These are phyloP conservation scores for Wallacemonas rigidus DNA, from an alignment of 208 protist genomes.

Conservation along the genomic window DNA sequence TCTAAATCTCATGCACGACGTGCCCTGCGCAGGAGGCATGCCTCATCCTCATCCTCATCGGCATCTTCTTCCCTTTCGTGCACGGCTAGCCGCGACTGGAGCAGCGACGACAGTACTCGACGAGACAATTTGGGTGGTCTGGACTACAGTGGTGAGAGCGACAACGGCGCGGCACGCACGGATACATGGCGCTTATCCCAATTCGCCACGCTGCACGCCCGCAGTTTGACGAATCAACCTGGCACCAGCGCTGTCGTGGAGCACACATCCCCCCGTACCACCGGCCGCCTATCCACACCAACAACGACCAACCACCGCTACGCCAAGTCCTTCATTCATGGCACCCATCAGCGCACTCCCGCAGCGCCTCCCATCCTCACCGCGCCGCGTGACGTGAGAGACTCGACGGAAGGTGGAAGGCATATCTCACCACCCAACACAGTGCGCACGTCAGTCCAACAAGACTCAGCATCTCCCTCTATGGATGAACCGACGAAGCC, in stretches of 20 bases:
- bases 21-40: too few relatives aligned
- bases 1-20: too few relatives aligned
- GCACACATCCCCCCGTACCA: neutral
- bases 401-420: too few relatives aligned
- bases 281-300: neutral
- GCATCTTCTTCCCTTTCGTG: too few relatives aligned
- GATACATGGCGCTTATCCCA: neutral
- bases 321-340: neutral
- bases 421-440: neutral
- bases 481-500: too few relatives aligned
- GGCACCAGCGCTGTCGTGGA: too few relatives aligned
- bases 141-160: neutral
- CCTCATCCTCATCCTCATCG: too few relatives aligned
- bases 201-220: conserved; percentile 5
- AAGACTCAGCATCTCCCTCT: too few relatives aligned
- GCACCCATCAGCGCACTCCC: neutral
- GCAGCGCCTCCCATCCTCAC: neutral
- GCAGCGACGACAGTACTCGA: too few relatives aligned
- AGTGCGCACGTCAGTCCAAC: neutral
- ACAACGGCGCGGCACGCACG: neutral
- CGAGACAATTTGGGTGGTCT: too few relatives aligned
- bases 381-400: too few relatives aligned
- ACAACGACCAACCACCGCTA: conserved; percentile 9
- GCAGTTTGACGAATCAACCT: conserved; percentile 6
- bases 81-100: too few relatives aligned